phyloP scores from a whole-genome alignment of 75 land plant species.

The Larix kaempferi region DNA sequence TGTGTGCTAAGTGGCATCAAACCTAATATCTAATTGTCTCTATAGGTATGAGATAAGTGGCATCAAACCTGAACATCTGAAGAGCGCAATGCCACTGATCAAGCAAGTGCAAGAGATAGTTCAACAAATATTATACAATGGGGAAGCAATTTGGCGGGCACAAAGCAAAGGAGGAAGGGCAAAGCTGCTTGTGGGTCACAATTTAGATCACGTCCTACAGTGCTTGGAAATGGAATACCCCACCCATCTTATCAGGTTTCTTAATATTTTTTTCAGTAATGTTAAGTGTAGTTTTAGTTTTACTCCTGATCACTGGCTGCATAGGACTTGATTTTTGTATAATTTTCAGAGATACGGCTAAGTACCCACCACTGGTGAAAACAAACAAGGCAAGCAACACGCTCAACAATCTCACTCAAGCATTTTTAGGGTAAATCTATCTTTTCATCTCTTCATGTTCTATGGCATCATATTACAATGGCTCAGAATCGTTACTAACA shows the following conservation, averaged over 20 bases:
- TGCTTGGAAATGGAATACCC: slow-evolving; percentile 65
- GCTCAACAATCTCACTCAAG: slow-evolving; percentile 77
- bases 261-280: not conserved
- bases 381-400: slow-evolving; percentile 90
- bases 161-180: slow-evolving; percentile 32
- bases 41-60: slow-evolving; percentile 48
- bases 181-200: slow-evolving; percentile 73
- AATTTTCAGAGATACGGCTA: slow-evolving; percentile 73
- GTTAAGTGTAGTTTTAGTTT: not conserved
- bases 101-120: slow-evolving; percentile 47
- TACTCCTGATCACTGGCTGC: too few species aligned
- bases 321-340: too few species aligned
- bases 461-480: too few species aligned
- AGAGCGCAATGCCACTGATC: slow-evolving; percentile 57
- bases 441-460: too few species aligned
- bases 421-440: slow-evolving; percentile 68
- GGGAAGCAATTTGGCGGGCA: slow-evolving; percentile 30
- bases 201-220: slow-evolving; percentile 60
- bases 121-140: slow-evolving; percentile 45
- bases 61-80: slow-evolving; percentile 47
- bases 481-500: too few species aligned
- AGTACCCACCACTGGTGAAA: slow-evolving; percentile 78
- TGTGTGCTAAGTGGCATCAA: too few species aligned
- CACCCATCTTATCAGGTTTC: slow-evolving; percentile 52
- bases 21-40: not conserved